phyloP scores from a whole-genome alignment of 352 stramenopile species.

The Lagenidium sp. region DNA sequence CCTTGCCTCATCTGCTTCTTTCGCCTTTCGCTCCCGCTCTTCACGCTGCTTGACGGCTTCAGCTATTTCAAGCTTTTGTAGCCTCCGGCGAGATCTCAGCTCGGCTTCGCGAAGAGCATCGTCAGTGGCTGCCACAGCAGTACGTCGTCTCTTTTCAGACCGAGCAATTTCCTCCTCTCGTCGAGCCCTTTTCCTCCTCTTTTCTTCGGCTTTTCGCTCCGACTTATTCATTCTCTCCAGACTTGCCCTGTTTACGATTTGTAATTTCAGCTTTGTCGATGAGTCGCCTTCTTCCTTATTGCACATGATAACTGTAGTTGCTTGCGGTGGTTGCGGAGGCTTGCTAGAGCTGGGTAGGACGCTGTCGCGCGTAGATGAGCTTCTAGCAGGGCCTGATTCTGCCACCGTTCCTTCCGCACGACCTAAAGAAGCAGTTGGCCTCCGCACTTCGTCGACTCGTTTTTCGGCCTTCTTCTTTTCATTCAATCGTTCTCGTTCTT shows the following conservation, averaged over 20 bases:
- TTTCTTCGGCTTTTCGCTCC: constrained; percentile 81
- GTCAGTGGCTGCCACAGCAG: constrained; percentile 65
- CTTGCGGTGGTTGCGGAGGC: not conserved
- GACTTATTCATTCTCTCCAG: constrained; percentile 78
- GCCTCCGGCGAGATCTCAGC: constrained; percentile 46
- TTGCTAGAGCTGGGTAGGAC: constrained; percentile 18
- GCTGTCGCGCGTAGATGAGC: no score
- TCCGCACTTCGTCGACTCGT: no score
- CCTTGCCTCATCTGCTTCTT: constrained; percentile 36
- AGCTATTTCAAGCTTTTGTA: constrained; percentile 63
- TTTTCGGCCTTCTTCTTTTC: constrained; percentile 17
- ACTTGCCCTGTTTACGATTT: constrained; percentile 55
- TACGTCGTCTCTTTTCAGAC: constrained; percentile 67
- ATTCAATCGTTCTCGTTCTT: constrained; percentile 53
- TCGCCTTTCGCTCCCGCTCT: constrained; percentile 40
- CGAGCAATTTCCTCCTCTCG: constrained; percentile 73
- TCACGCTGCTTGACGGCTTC: constrained; percentile 49
- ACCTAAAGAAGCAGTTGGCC: no score
- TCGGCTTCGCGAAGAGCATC: constrained; percentile 77
- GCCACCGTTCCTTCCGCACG: constrained; percentile 19
- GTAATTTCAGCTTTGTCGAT: constrained; percentile 45
- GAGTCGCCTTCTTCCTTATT: no score
- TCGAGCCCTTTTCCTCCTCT: constrained; percentile 56
- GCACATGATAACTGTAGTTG: no score
- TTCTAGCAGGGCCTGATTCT: no score